Base-by-base conservation (phyloP, 352 stramenopile species). In the Phytophthora ohioensis region DNA sequence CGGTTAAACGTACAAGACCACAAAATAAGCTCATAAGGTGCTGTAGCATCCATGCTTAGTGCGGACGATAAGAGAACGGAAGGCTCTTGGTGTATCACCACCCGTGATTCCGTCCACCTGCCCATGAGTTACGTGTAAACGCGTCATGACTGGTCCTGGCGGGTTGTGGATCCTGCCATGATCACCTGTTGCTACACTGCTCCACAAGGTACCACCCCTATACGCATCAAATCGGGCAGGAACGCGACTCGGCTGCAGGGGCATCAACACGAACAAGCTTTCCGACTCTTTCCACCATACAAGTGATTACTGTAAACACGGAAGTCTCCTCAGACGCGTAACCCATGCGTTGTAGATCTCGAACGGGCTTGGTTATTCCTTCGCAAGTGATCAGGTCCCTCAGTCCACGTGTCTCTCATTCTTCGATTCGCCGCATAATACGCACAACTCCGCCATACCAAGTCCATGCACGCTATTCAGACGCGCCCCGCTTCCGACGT, bases 201-300 rank as follows among this genome's bases (percentile, higher is more conserved):
- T 21, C 21, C 21, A 21, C 21, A 21, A 21, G 21, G 21, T 27
- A 27, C 21, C 21, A 27, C 21, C 21, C 21, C 21, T 27, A 27
- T 27, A 27, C 21, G 21, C 21, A 27, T 27, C 47, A 61, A 51
- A 51, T 52, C 54, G 31, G 3, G 7, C 6, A 39, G 53, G 53
- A 60, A 8, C 27, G 21, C 11, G 17, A 17, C 39, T 17, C 2
- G 35, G 8, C 41, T 38, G 2, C 30, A 12, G 54, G 27, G 27
- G 39, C 21, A 51, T 51, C 54, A 52, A 41, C 39, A 42, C 27
- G 27, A 52, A 49, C 54, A 41, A 61, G 15, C 41, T 31, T 27
- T 27, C 21, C 21, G 21, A 27, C 21, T 27, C 21, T 1, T 27
- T 27, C 21, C 21, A 27, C 21, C 21, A 27, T 27, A 27, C 21